Conservation (phyloP, 192 early-diverging fungal genomes). For the Coemansia sp. region DNA sequence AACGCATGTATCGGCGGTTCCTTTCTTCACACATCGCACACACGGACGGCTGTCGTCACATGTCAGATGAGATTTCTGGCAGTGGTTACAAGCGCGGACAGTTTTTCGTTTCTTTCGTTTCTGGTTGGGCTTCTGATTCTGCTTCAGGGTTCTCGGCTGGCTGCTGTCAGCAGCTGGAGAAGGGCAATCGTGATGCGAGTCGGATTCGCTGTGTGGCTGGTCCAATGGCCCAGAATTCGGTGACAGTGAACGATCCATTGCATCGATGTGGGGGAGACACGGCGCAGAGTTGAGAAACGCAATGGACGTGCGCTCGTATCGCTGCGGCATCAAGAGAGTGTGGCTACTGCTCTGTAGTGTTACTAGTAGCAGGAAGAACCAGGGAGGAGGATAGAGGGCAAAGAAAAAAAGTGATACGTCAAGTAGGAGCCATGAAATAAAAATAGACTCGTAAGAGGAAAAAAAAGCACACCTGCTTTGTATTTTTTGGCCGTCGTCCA, state of each 20-base stretch:
- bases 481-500: neutral
- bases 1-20: conserved; percentile 69
- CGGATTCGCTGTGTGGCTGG: neutral
- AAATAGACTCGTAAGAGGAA: neutral
- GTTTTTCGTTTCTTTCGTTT: conserved; percentile 53
- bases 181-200: neutral
- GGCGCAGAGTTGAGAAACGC: conserved; percentile 30
- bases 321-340: conserved; percentile 5
- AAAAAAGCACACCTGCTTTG: neutral
- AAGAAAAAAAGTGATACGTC: neutral
- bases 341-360: neutral
- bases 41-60: conserved; percentile 78
- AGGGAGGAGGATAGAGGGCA: neutral
- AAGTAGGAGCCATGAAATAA: conserved; percentile 6
- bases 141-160: neutral
- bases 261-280: conserved; percentile 6
- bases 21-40: conserved; percentile 81
- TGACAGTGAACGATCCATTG: conserved; percentile 14
- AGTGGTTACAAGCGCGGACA: conserved; percentile 62
- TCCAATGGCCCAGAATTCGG: neutral
- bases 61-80: conserved; percentile 64
- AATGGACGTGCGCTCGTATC: conserved; percentile 28
- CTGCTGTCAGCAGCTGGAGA: neutral
- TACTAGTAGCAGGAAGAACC: neutral
- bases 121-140: conserved; percentile 11